phyloP scores from a whole-genome alignment of 352 stramenopile species.

The Elongisporangium senticosum region DNA sequence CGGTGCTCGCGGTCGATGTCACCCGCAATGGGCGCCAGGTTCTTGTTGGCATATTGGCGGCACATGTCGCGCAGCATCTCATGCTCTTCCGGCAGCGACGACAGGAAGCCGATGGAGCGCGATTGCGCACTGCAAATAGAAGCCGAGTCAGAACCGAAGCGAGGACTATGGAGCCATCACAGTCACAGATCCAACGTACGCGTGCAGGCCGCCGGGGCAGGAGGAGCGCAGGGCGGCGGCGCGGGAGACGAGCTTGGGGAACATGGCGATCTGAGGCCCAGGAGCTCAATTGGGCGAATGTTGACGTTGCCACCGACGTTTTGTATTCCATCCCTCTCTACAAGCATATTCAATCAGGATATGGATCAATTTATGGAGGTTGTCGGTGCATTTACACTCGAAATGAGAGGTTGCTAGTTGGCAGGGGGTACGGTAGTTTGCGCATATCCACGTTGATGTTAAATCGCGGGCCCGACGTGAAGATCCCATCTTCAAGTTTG shows the following conservation, averaged over 20 bases:
- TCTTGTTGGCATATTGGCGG: slow-evolving; percentile 93
- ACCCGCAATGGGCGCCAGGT: slow-evolving; percentile 87
- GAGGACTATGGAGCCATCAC: not conserved
- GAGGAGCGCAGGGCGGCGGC: not conserved
- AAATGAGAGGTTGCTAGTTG: not conserved
- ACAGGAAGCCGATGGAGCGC: slow-evolving; percentile 54
- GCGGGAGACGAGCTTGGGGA: not conserved
- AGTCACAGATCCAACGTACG: not conserved
- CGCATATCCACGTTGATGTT: not conserved
- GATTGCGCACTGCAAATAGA: slow-evolving; percentile 11
- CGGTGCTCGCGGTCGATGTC: slow-evolving; percentile 87
- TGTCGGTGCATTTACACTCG: not conserved
- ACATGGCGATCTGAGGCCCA: not conserved
- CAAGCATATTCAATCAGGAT: not conserved
- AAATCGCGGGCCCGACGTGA: not conserved
- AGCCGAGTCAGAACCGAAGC: not conserved
- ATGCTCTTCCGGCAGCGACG: slow-evolving; percentile 91
- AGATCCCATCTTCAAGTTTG: not conserved
- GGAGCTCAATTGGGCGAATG: not conserved
- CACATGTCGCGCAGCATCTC: slow-evolving; percentile 96
- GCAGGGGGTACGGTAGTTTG: not conserved
- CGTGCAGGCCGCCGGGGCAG: not conserved
- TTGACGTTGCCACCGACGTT: not conserved
- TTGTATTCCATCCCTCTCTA: not conserved
- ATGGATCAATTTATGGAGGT: not conserved